Evolutionary conservation across 257 asterid genomes (phyloP), one percentile per base, ranked within the genome.

Genomic region (Plantago ovata): DNA sequence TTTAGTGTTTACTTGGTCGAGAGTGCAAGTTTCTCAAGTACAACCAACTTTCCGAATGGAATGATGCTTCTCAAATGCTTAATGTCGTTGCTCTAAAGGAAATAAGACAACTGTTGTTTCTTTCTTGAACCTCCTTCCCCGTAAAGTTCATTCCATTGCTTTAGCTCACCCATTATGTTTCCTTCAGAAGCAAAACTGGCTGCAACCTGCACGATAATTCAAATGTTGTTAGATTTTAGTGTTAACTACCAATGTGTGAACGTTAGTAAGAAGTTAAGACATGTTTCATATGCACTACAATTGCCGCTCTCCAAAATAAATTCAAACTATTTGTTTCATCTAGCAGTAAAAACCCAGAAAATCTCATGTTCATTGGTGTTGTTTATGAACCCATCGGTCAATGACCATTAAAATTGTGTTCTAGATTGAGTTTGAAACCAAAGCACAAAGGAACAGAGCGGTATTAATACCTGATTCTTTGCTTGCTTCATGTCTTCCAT

Each of bases 121-220:
- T 87, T 87, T 70, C 98, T 81, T 16, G 96, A 84, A 56, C 98
- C 98, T 20, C 98, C 96, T 79, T 85, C 98, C 40, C 98, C 98
- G 42, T 87, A 91, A 3, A 83, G 83, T 13, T 87, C 95, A 56
- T 91, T 91, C 98, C 98, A 91, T 69, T 85, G 98, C 81, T 83
- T 85, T 49, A 91, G 85, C 82, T 87, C 98, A 5, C 66, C 70
- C 98, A 91, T 91, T 61, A 87, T 52, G 10, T 95, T 80, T 72
- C 98, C 98, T 79, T 85, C 98, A 0, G 91, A 69, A 62, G 98
- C 89, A 70, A 87, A 91, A 79, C 98, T 91, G 3, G 98, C 92
- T 51, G 98, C 94, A 71, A 87, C 94, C 98, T 89, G 76, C 74
- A 78, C 11, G 20, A 40, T 38, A 22, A 22, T 10, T 36, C 32